Evolutionary conservation across 1,139 yeast species (phyloP).

Genomic region (Suhomyces chickasaworum): DNA sequence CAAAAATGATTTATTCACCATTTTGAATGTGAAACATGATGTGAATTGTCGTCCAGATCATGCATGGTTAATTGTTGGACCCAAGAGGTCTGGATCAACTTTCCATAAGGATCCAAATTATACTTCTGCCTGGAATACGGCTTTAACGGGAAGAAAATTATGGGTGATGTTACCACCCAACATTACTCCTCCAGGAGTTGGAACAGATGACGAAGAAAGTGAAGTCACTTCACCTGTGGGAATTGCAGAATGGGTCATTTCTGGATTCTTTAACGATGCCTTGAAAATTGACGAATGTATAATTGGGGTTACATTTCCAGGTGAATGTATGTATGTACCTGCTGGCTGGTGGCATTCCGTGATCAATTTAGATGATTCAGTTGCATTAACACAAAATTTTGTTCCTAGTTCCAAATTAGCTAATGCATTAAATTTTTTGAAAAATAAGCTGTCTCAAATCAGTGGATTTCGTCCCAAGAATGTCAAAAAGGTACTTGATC

Average conservation of each 20-base stretch:
- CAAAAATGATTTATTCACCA: conserved; percentile 50
- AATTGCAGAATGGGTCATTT: conserved; percentile 84
- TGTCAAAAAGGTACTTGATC: conserved; percentile 42
- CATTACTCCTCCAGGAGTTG: conserved; percentile 81
- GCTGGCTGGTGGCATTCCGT: conserved; percentile 97
- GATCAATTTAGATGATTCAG: conserved; percentile 74
- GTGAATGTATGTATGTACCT: conserved; percentile 87
- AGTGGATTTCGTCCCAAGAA: conserved; percentile 73
- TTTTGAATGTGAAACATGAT: conserved; percentile 38
- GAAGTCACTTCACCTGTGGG: conserved; percentile 93
- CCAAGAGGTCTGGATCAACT: conserved; percentile 78
- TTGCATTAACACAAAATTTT: conserved; percentile 85
- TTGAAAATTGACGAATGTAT: conserved; percentile 50
- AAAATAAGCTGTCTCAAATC: conserved; percentile 66
- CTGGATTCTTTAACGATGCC: conserved; percentile 75
- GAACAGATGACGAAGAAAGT: conserved; percentile 72
- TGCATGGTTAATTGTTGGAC: conserved; percentile 88
- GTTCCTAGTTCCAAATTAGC: conserved; percentile 66
- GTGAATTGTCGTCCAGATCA: conserved; percentile 75
- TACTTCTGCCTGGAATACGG: conserved; percentile 89
- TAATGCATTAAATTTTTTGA: conserved; percentile 65
- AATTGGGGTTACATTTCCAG: conserved; percentile 76
- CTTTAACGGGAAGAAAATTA: conserved; percentile 70
- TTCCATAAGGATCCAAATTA: conserved; percentile 93
- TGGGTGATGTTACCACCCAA: conserved; percentile 90